Conservation (phyloP, 257 asterid genomes). For the Orobanche coerulescens region DNA sequence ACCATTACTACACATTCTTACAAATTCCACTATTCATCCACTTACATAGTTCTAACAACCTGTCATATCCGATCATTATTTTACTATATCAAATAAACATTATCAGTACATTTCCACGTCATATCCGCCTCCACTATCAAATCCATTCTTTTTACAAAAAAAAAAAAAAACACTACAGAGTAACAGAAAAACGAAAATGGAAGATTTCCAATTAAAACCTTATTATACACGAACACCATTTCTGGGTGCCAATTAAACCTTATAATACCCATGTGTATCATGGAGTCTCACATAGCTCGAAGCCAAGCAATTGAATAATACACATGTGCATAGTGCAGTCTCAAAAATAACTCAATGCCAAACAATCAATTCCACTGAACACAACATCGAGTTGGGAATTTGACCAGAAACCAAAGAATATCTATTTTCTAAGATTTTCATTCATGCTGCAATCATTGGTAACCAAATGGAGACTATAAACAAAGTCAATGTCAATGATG, state of each 20-base stretch:
- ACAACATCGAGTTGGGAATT: slow-evolving; percentile 9
- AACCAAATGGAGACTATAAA: slow-evolving; percentile 1
- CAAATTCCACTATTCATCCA: too few species aligned
- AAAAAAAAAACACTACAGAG: too few species aligned
- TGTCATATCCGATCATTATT: too few species aligned
- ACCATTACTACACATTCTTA: too few species aligned
- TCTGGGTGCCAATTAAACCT: not conserved
- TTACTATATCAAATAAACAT: too few species aligned
- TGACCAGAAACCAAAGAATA: not conserved
- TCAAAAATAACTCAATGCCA: not conserved
- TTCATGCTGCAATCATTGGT: slow-evolving; percentile 6
- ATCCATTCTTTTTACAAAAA: not conserved
- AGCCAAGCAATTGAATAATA: not conserved
- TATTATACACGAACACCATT: not conserved
- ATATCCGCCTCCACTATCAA: too few species aligned
- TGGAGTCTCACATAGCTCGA: not conserved
- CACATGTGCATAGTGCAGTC: not conserved
- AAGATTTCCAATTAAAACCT: not conserved
- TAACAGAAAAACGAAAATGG: too few species aligned
- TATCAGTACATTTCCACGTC: too few species aligned
- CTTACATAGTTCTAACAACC: too few species aligned
- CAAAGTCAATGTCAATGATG: slow-evolving; percentile 12
- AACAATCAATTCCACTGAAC: slow-evolving; percentile 4
- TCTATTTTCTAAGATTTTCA: not conserved
- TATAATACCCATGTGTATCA: not conserved